Evolutionary conservation across 306 rosid genomes (phyloP), one percentile per base, ranked within the genome.

Genomic region (Alnus glutinosa): DNA sequence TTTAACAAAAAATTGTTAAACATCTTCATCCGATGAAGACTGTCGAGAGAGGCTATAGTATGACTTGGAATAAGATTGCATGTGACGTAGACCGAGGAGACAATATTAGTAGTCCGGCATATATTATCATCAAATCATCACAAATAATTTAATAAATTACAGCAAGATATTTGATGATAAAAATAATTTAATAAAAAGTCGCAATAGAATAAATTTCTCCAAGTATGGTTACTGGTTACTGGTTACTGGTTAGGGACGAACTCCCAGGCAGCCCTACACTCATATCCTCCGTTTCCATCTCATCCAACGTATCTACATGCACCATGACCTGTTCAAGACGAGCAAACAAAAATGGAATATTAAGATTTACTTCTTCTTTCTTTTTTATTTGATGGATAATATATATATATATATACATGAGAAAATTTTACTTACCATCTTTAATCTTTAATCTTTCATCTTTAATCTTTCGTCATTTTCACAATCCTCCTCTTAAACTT

Each of bases 291-390:
- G 9, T 44, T 61, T 19, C 73, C 23, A 62, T 44, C 66, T 58
- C 34, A 85, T 47, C 69, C 77, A 49, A 68, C 18, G 66, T 46
- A 82, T 34, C 14, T 75, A 73, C 91, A 88, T 0, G 76, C 50
- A 16, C 91, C 87, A 7, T 59, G 62, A 76, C 91, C 91, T 88
- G 84, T n/a, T 16, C 64, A 34, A 62, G 1, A 23, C 44, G 44
- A 34, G 2, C 39, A 32, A 16, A 12, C 9, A 36, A 46, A 14
- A 73, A 5, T 36, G 15, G 4, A 3, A 67, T 5, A 50, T 19
- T 19, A 70, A 11, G 9, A 73, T 23, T 32, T 34, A 62, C 86
- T 72, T 49, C 14, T 49, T 49, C 10, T 49, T 7, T 46, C 13
- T 49, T 49, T 49, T 49, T 49, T 10, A 2, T 49, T 49, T 49